A percentile compares a stretch with the other conserved stretches of the same genome.
phyloP scores from a whole-genome alignment of 2,329 filamentous ascomycete species.

The Verticillium isaacii region DNA sequence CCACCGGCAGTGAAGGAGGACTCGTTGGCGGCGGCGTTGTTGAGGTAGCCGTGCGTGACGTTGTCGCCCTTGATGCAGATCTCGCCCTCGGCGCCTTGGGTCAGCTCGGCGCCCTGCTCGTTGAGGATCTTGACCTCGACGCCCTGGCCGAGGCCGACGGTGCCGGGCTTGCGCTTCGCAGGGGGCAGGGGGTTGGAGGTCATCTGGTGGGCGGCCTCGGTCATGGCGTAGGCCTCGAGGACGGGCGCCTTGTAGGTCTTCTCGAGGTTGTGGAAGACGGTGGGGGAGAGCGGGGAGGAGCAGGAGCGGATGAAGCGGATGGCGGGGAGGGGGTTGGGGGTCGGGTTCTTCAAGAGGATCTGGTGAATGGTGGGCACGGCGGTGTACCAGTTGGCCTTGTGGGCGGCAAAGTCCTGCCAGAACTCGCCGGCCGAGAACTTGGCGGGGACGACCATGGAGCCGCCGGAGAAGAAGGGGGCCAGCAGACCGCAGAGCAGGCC shows the following conservation, averaged over 20 bases:
- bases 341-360: constrained; percentile 71
- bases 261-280: constrained; percentile 75
- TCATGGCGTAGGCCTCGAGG: constrained; percentile 89
- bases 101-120: constrained; percentile 60
- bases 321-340: constrained; percentile 61
- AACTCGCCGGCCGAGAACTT: constrained; percentile 81
- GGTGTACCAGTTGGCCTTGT: constrained; percentile 86
- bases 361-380: constrained; percentile 92
- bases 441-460: constrained; percentile 72
- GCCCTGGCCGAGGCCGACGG: constrained; percentile 77
- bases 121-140: constrained; percentile 78
- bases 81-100: constrained; percentile 69
- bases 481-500: constrained; percentile 81
- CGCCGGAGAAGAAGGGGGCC: constrained; percentile 68
- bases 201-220: constrained; percentile 83
- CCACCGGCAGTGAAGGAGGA: constrained; percentile 68
- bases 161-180: constrained; percentile 71
- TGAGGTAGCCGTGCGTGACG: constrained; percentile 79
- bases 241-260: constrained; percentile 72
- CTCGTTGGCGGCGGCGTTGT: constrained; percentile 73
- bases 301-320: constrained; percentile 89
- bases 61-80: constrained; percentile 81
- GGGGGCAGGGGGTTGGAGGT: constrained; percentile 70
- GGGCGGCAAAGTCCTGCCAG: constrained; percentile 69
- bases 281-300: constrained; percentile 77